Conservation (phyloP, 306 rosid genomes). For the Gleditsia sinensis region DNA sequence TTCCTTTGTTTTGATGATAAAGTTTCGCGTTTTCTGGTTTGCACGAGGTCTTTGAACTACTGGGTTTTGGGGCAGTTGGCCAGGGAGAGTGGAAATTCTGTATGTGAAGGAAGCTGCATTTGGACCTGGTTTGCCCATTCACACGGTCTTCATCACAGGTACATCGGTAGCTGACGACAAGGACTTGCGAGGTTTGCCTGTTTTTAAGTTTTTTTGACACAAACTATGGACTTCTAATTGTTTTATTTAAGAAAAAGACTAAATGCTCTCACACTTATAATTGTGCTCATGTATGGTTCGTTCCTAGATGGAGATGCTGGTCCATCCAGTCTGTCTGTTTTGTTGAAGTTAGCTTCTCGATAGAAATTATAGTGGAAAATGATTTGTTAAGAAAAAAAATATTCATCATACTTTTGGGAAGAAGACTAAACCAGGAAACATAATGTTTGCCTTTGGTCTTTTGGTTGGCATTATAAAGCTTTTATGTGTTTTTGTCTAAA, state of each 20-base stretch:
- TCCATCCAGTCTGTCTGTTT: background rate
- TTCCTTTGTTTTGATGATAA: too few relatives aligned
- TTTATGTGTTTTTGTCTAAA: background rate
- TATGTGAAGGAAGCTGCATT: conserved; percentile 76
- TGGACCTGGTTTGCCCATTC: conserved; percentile 71
- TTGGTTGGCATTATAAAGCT: background rate
- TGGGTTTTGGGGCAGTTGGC: conserved; percentile 48
- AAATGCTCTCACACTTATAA: background rate
- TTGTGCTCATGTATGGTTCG: background rate
- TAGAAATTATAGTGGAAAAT: background rate
- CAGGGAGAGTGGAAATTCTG: conserved; percentile 61
- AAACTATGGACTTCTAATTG: background rate
- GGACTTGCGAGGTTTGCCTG: conserved; percentile 54
- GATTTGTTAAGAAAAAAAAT: background rate
- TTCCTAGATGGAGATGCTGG: background rate
- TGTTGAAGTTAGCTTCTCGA: background rate
- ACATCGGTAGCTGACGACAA: conserved; percentile 39
- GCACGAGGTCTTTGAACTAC: conserved; percentile 51
- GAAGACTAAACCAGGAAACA: background rate
- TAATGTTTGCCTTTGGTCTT: conserved; percentile 1
- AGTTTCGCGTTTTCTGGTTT: background rate
- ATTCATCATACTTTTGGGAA: background rate
- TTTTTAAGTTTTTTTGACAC: conserved; percentile 6
- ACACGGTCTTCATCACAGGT: conserved; percentile 62
- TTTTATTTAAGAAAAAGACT: background rate